phyloP scores from a whole-genome alignment of 768 basidiomycete species.

The Pholiota molesta region DNA sequence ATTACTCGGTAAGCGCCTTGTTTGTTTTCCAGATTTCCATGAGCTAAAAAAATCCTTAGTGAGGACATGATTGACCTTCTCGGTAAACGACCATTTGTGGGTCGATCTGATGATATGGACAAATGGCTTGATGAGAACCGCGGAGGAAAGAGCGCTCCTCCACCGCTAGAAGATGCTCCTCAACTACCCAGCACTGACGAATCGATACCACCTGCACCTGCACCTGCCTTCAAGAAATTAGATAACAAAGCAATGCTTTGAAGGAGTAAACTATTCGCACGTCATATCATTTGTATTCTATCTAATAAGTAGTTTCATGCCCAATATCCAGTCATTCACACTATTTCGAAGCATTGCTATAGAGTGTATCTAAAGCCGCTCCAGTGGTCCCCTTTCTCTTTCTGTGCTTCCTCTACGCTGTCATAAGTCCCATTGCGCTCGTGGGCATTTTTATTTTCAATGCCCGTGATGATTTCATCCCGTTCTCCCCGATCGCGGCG shows the following conservation, averaged over 20 bases:
- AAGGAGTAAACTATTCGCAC: conserved; percentile 11
- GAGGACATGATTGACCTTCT: conserved; percentile 88
- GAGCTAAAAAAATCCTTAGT: conserved; percentile 38
- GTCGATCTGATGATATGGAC: conserved; percentile 90
- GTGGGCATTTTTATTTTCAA: conserved; percentile 44
- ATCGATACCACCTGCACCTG: conserved; percentile 48
- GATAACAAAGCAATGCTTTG: conserved; percentile 27
- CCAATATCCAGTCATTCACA: conserved; percentile 26
- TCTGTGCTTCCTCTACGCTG: conserved; percentile 58
- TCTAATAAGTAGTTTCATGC: conserved; percentile 23
- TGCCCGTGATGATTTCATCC: conserved; percentile 63
- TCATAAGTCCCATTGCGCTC: conserved; percentile 56
- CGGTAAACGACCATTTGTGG: conserved; percentile 81
- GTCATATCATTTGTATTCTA: conserved; percentile 32
- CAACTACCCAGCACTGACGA: conserved; percentile 38
- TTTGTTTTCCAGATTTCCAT: neutral
- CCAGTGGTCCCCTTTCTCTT: conserved; percentile 71
- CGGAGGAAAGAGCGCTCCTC: conserved; percentile 64
- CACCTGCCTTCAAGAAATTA: conserved; percentile 38
- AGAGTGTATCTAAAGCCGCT: conserved; percentile 75
- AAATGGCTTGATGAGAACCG: conserved; percentile 91
- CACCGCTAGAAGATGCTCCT: conserved; percentile 54
- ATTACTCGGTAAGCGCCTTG: conserved; percentile 70
- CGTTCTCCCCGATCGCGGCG: conserved; percentile 67
- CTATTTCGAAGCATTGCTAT: conserved; percentile 25